Percentiles rank a stretch among this genome's conserved stretches.
Conservation (phyloP, 2,329 filamentous ascomycete species). For the Nothomitra cinnamomea region DNA sequence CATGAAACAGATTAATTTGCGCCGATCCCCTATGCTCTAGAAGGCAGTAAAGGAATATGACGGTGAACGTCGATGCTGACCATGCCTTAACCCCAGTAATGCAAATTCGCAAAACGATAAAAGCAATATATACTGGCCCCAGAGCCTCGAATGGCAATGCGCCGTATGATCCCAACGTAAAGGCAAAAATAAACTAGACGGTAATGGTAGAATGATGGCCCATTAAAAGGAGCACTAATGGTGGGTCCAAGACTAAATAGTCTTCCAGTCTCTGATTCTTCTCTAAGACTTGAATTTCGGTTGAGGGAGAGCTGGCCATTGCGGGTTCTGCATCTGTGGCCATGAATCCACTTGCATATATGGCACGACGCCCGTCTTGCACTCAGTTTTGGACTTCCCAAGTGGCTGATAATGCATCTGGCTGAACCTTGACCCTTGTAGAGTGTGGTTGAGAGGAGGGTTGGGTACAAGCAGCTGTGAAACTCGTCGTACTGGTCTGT, state of each 20-base stretch:
- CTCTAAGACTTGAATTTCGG: slow-evolving; percentile 16
- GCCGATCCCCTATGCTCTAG: neutral
- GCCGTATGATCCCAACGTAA: neutral
- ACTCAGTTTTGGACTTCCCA: slow-evolving; percentile 49
- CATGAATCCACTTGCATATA: slow-evolving; percentile 28
- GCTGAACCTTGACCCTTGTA: slow-evolving; percentile 43
- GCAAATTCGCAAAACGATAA: neutral
- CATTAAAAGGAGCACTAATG: neutral
- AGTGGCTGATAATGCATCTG: slow-evolving; percentile 75
- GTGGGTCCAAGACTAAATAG: neutral
- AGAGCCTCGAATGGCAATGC: neutral
- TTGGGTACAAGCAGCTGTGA: slow-evolving; percentile 84
- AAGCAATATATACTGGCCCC: neutral
- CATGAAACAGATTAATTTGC: neutral
- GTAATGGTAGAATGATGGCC: neutral
- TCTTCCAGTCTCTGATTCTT: neutral
- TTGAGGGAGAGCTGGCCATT: slow-evolving; percentile 18
- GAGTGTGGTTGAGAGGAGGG: slow-evolving; percentile 61
- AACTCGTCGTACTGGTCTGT: slow-evolving; percentile 76
- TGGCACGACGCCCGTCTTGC: slow-evolving; percentile 50
- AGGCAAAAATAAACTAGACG: neutral
- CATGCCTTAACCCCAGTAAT: neutral
- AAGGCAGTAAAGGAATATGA: neutral
- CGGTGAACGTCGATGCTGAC: neutral
- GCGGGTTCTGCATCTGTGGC: slow-evolving; percentile 9